Base-by-base conservation (phyloP, 2,329 filamentous ascomycete genomes). In the Annulohypoxylon truncatum region DNA sequence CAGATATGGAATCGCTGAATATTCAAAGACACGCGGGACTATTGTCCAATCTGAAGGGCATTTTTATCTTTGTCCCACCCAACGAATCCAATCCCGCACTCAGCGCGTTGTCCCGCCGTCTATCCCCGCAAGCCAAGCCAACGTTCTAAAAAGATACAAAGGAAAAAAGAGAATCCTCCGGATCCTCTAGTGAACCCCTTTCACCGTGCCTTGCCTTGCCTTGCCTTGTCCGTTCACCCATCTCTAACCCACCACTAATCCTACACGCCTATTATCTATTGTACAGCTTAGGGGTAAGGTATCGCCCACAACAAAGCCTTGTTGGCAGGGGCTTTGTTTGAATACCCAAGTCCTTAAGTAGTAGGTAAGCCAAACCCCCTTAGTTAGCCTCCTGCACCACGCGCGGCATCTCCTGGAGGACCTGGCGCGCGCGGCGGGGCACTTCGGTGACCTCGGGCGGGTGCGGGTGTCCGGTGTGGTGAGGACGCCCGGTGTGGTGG, bases 331-430 rank as follows among this genome's bases (percentile, higher is more conserved):
- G n/a, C n/a, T n/a, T n/a, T n/a, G n/a, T n/a, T n/a, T n/a, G n/a
- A n/a, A n/a, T n/a, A n/a, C n/a, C n/a, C n/a, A n/a, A n/a, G n/a
- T n/a, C n/a, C n/a, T 28, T 18, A 12, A 7, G 6, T n/a, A 22
- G 35, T 5, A 26, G 10, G 33, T 24, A 18, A 42, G 15, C 3
- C 5, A 7, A 9, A 22, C 8, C 51, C 51, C 26, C 28, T 52
- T 59, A 66, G 24, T 55, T 50, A 9, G 31, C 59, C 15, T 66
- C 64, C 28, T 31, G 53, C 4, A 52, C 60, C 18, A 57, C 53
- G 1, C 60, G 52, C 6, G 53, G 60, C 13, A 62, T 7, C 24
- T 63, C 58, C 29, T 63, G 53, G 8, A 63, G 48, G 3, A 59
- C 13, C 44, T 54, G 42, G 31, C 58, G 64, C 54, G 31, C 54